Base-by-base conservation (phyloP, 2,329 filamentous ascomycete genomes). In the Alternaria metachromatica region DNA sequence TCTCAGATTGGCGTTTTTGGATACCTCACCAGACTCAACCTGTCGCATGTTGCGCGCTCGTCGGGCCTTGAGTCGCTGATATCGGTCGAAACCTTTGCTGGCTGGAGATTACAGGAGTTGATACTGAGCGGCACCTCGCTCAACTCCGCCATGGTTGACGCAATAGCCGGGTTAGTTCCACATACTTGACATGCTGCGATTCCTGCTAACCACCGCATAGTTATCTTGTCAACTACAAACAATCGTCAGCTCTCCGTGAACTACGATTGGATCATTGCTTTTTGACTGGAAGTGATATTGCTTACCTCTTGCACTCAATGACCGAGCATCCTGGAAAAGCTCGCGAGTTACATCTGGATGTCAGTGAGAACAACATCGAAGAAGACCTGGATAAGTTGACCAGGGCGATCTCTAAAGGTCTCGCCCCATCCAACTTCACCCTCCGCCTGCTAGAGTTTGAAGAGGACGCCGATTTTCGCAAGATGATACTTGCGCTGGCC, bases 391-490 rank as follows among this genome's bases (percentile, higher is more conserved):
- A 83, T 55, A 81, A 84, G 44, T 80, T 88, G 45, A 83, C 85
- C 9, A 82, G 82, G 54, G 85, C 86, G 3, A 86, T 88, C 51
- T 76, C 82, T 21, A 78, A 78, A 53, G 83, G 84, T 28, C 80
- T 85, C 48, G 87, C 89, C 0, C 90, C 90, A 2, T 84, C 88
- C 3, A 87, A 87, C 67, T 76, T 92, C 26, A 89, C 88, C 5
- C 88, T 92, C 80, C 84, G 87, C 37, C 87, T 90, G 79, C 86
- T 92, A 37, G 90, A 92, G 72, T 92, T 90, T 72, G 86, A 88
- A 60, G 86, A 88, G 63, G 88, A 91, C 71, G 81, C 85, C 11
- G 84, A 88, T 61, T 92, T 92, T 67, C 85, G 87, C 37, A 84
- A 88, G 60, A 80, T 92, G 51, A 82, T 92, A 7, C 80, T 87